Conservation (phyloP, 192 early-diverging fungal genomes). For the Podila epicladia region DNA sequence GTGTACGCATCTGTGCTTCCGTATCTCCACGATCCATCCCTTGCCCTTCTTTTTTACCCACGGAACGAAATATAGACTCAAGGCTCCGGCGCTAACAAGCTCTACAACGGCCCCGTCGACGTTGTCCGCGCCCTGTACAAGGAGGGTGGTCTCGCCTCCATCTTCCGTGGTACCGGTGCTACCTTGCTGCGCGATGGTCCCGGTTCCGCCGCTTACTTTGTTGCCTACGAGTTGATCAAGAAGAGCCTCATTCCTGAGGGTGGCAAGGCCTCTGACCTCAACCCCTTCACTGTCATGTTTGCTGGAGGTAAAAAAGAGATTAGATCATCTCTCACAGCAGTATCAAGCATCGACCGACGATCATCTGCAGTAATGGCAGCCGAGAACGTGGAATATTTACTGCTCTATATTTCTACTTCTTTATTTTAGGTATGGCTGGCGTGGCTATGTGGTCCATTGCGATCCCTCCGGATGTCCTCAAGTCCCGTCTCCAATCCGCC, state of each 20-base stretch:
- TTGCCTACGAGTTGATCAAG: slow-evolving; percentile 93
- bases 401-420: too few relatives aligned
- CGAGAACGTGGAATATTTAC: too few relatives aligned
- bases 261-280: slow-evolving; percentile 78
- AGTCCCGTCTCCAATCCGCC: slow-evolving; percentile 89
- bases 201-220: slow-evolving; percentile 95
- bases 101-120: slow-evolving; percentile 94
- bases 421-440: slow-evolving; percentile 75
- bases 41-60: background rate
- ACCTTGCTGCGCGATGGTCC: slow-evolving; percentile 94
- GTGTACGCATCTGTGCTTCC: background rate
- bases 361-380: too few relatives aligned
- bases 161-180: slow-evolving; percentile 95
- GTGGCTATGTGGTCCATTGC: slow-evolving; percentile 98
- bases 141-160: slow-evolving; percentile 86
- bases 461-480: slow-evolving; percentile 91
- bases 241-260: slow-evolving; percentile 68
- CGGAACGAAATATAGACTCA: slow-evolving; percentile 48
- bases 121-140: slow-evolving; percentile 83
- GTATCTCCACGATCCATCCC: background rate
- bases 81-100: slow-evolving; percentile 62
- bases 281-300: slow-evolving; percentile 84
- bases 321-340: too few relatives aligned
- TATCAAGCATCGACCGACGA: too few relatives aligned
- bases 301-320: slow-evolving; percentile 78